A percentile compares a stretch with the other conserved stretches of the same genome.
Conservation (phyloP, 106 monocot species). For the Dactylorhiza incarnata region DNA sequence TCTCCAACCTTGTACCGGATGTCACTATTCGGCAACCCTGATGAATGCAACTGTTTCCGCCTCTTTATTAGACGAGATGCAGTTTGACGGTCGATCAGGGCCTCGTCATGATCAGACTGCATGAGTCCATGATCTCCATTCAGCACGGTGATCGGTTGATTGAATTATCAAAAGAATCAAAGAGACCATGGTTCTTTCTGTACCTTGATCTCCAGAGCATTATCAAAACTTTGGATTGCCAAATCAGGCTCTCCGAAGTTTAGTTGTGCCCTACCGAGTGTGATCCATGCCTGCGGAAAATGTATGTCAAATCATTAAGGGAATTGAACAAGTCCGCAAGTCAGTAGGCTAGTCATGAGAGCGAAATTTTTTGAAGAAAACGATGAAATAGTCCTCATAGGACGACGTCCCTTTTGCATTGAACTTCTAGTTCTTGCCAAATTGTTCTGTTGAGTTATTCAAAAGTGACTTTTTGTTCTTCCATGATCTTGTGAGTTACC, state of each 20-base stretch:
- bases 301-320: not conserved
- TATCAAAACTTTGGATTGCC: constrained; percentile 66
- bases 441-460: too few species aligned
- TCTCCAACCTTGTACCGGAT: constrained; percentile 9
- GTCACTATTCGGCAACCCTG: not conserved
- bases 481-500: too few species aligned
- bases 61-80: constrained; percentile 14
- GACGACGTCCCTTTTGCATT: too few species aligned
- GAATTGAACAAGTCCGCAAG: not conserved
- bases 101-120: constrained; percentile 12
- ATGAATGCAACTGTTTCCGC: constrained; percentile 11
- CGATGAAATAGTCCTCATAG: too few species aligned
- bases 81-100: constrained; percentile 10
- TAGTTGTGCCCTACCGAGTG: constrained; percentile 81
- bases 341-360: too few species aligned
- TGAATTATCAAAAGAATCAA: not conserved
- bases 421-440: too few species aligned
- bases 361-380: too few species aligned
- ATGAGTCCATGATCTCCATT: not conserved
- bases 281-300: constrained; percentile 65
- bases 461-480: too few species aligned
- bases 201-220: constrained; percentile 64
- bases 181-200: not conserved
- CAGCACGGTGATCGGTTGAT: too few species aligned
- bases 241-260: constrained; percentile 88